Conservation (phyloP, 208 protist genomes). For the Leishmania guyanensis region DNA sequence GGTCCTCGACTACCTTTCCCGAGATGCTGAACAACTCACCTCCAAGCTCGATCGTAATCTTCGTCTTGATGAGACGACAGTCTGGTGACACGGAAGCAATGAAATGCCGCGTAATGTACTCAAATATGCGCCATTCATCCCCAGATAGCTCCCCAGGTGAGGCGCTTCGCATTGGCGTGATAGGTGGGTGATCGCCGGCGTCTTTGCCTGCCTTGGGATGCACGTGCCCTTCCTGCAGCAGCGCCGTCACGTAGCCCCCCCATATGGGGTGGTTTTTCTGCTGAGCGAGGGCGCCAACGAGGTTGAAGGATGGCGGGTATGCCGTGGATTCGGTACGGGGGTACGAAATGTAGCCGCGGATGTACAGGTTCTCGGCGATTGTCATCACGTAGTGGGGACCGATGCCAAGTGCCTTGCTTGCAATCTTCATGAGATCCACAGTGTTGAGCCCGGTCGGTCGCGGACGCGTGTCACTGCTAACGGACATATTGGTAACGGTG, state of each 20-base stretch:
- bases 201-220: conserved; percentile 86
- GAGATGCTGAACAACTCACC: conserved; percentile 80
- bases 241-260: conserved; percentile 68
- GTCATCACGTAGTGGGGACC: conserved; percentile 94
- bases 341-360: conserved; percentile 97
- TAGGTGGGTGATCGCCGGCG: conserved; percentile 92
- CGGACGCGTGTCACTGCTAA: conserved; percentile 60
- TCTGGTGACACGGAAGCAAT: conserved; percentile 88
- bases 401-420: conserved; percentile 81
- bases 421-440: conserved; percentile 94
- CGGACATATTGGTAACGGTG: conserved; percentile 63
- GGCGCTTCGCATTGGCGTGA: conserved; percentile 87
- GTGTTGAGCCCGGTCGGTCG: conserved; percentile 94
- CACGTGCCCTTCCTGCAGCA: conserved; percentile 65
- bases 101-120: conserved; percentile 91
- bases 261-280: conserved; percentile 67
- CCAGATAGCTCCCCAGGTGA: conserved; percentile 62
- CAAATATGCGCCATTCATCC: conserved; percentile 88
- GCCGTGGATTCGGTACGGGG: conserved; percentile 96
- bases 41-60: conserved; percentile 76
- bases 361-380: conserved; percentile 96
- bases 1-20: conserved; percentile 76
- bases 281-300: conserved; percentile 55
- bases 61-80: conserved; percentile 69
- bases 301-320: conserved; percentile 93